These are phyloP conservation scores for Aurantiochytrium sp. DNA, from an alignment of 108 stramenopile species.

Conservation along the genomic window DNA sequence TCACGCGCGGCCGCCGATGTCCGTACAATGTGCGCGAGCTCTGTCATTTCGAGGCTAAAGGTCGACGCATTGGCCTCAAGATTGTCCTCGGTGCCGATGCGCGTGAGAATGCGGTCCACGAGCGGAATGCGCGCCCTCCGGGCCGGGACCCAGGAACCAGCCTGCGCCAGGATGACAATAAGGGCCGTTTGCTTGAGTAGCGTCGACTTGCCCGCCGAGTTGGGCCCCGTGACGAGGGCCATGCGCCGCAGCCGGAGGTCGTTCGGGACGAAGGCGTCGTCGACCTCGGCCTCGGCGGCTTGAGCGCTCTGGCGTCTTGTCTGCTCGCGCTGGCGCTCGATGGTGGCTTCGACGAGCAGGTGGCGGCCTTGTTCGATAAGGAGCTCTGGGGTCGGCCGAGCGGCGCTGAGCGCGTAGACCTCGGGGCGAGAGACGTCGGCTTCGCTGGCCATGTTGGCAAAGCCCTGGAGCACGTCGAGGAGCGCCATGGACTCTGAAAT, in stretches of 20 bases:
- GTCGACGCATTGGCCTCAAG: constrained; percentile 84
- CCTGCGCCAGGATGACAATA: constrained; percentile 79
- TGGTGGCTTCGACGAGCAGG: background rate
- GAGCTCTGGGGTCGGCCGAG: background rate
- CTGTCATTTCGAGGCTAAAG: constrained; percentile 87
- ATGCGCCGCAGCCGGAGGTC: background rate
- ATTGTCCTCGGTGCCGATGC: constrained; percentile 81
- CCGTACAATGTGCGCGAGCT: constrained; percentile 77
- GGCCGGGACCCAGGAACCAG: constrained; percentile 84
- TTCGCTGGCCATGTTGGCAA: background rate
- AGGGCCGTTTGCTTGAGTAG: constrained; percentile 53
- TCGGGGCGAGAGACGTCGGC: background rate
- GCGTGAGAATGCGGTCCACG: constrained; percentile 67
- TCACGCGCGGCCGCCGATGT: too few relatives aligned
- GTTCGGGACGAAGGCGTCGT: background rate
- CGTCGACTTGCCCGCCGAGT: constrained; percentile 37
- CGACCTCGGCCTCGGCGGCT: background rate
- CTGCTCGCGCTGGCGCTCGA: background rate
- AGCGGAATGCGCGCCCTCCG: constrained; percentile 68
- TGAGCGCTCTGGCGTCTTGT: background rate
- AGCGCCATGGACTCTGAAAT: background rate
- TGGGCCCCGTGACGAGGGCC: constrained; percentile 29
- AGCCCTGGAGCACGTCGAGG: background rate
- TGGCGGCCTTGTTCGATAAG: background rate
- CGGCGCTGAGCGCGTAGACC: background rate